Percentiles rank a stretch among this genome's conserved stretches.
Conservation (phyloP, 805 yeast species). For the Candida berthetii region DNA sequence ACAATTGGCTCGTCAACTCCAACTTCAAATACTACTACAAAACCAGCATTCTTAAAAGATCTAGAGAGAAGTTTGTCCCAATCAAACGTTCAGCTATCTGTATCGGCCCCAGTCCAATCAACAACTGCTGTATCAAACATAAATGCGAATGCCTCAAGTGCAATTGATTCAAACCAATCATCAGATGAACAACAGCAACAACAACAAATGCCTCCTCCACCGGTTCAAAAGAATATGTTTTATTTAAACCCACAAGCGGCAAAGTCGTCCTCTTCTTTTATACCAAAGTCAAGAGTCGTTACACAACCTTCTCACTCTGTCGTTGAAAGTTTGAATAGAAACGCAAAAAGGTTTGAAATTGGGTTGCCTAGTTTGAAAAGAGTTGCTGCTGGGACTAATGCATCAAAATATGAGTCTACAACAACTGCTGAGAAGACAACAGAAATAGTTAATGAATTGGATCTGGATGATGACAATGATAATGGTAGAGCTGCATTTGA, state of each 20-base stretch:
- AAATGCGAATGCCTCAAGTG: conserved; percentile 1
- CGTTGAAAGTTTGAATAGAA: neutral
- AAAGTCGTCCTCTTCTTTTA: conserved; percentile 11
- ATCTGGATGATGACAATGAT: conserved; percentile 17
- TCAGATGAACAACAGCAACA: neutral
- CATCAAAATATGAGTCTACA: conserved; percentile 1
- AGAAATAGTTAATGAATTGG: neutral
- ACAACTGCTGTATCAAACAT: neutral
- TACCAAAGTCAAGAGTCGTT: conserved; percentile 37
- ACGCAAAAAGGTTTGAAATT: neutral
- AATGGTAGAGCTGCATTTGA: conserved; percentile 14
- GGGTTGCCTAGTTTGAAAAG: conserved; percentile 1
- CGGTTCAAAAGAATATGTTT: neutral
- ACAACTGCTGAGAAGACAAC: neutral
- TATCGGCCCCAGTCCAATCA: neutral
- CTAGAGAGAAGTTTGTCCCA: neutral
- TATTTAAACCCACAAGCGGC: conserved; percentile 1
- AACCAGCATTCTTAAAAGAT: neutral
- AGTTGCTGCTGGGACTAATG: conserved; percentile 3
- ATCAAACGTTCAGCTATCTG: neutral
- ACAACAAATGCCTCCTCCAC: neutral
- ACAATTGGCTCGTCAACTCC: neutral
- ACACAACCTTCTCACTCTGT: conserved; percentile 10
- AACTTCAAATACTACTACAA: neutral
- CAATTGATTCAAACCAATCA: neutral